These are phyloP conservation scores for Penicillium brevicompactum DNA, from an alignment of 2,329 filamentous ascomycete species.

Conservation along the genomic window DNA sequence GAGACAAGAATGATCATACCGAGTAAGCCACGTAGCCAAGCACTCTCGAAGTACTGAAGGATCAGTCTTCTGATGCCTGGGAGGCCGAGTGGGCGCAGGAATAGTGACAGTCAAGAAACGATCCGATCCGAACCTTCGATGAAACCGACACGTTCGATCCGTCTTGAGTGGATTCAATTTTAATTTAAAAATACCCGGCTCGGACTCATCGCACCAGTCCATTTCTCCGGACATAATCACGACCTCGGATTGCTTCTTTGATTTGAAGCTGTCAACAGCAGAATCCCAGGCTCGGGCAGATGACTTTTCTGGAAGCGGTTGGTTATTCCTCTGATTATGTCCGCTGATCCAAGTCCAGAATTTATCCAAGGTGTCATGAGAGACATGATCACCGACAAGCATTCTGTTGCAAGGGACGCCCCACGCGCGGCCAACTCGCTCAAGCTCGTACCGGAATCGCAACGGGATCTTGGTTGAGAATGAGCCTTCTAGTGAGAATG, in stretches of 20 bases:
- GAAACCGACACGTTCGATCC: conserved; percentile 48
- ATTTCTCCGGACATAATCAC: conserved; percentile 46
- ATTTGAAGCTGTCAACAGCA: conserved; percentile 35
- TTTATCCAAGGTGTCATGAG: conserved; percentile 29
- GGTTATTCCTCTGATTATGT: conserved; percentile 26
- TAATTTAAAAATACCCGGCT: conserved; percentile 41
- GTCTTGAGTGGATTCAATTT: conserved; percentile 44
- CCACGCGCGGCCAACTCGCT: conserved; percentile 37
- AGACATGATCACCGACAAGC: conserved; percentile 27
- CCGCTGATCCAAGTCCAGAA: conserved; percentile 38
- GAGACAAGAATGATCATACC: conserved; percentile 40
- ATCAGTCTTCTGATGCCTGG: conserved; percentile 24
- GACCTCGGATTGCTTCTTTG: conserved; percentile 37
- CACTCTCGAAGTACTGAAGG: conserved; percentile 34
- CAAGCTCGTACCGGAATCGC: conserved; percentile 42
- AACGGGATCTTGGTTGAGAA: conserved; percentile 33
- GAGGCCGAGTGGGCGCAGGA: conserved; percentile 33
- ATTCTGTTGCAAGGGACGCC: conserved; percentile 30
- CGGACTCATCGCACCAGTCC: conserved; percentile 37
- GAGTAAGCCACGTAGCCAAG: conserved; percentile 44
- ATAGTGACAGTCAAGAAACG: conserved; percentile 47
- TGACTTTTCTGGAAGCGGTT: conserved; percentile 35
- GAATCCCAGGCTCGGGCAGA: conserved; percentile 36
- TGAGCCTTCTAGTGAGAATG: conserved; percentile 35
- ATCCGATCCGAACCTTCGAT: conserved; percentile 50